Conservation (phyloP, 2,329 filamentous ascomycete species). For the Mycogone perniciosa region DNA sequence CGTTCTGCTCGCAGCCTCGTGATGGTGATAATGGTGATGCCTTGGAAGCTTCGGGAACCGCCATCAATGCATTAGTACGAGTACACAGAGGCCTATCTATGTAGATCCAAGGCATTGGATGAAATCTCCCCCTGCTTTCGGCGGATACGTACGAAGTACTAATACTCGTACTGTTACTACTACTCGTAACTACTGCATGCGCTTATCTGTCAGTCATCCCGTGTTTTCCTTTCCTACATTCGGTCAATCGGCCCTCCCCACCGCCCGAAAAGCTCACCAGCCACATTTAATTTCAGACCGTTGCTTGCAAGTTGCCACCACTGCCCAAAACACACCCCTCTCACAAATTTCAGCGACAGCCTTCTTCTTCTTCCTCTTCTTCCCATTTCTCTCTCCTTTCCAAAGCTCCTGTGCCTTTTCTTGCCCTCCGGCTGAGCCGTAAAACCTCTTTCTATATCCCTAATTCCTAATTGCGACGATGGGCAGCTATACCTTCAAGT, state of each 20-base stretch:
- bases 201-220: too few species aligned
- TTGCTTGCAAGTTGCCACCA: slow-evolving; percentile 5
- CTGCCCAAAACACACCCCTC: slow-evolving; percentile 1
- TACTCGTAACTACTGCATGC: too few species aligned
- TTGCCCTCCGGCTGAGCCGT: background rate
- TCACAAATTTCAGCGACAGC: background rate
- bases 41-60: too few species aligned
- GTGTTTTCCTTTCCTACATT: too few species aligned
- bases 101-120: too few species aligned
- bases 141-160: too few species aligned
- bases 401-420: background rate
- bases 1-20: too few species aligned
- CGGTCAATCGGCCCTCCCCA: background rate
- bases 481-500: slow-evolving; percentile 65
- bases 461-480: slow-evolving; percentile 35
- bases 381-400: background rate
- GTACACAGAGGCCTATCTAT: too few species aligned
- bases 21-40: too few species aligned
- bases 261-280: slow-evolving; percentile 11
- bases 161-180: too few species aligned
- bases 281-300: slow-evolving; percentile 14
- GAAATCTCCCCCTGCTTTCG: too few species aligned
- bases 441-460: slow-evolving; percentile 3
- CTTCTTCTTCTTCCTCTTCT: slow-evolving; percentile 1
- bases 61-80: too few species aligned